These are phyloP conservation scores for Rhododendron kiyosumense DNA, from an alignment of 148 eudicot genomes.

Conservation along the genomic window DNA sequence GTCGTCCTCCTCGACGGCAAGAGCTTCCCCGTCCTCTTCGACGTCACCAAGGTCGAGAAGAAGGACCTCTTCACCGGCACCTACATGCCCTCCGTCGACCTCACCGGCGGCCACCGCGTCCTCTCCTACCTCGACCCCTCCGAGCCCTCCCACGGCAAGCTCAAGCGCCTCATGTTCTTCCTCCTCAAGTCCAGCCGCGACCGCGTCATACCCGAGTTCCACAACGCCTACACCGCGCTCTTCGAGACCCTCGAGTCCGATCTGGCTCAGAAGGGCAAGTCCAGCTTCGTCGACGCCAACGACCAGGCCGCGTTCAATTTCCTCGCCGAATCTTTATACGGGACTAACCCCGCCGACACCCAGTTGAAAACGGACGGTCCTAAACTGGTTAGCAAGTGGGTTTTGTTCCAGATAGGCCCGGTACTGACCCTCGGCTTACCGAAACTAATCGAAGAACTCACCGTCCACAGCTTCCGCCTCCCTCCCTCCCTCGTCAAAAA, in stretches of 20 bases:
- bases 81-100: conserved; percentile 67
- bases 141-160: conserved; percentile 67
- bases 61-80: conserved; percentile 79
- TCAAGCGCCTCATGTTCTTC: conserved; percentile 56
- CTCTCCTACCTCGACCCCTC: conserved; percentile 86
- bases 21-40: conserved; percentile 66
- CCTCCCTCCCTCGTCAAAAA: conserved; percentile 56
- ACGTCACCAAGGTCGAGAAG: conserved; percentile 69
- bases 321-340: conserved; percentile 44
- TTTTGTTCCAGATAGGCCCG: conserved; percentile 58
- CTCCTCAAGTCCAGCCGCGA: conserved; percentile 41
- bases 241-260: conserved; percentile 56
- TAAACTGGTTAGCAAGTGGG: conserved; percentile 51
- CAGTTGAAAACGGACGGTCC: conserved; percentile 60
- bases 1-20: conserved; percentile 73
- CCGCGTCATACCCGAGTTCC: conserved; percentile 67
- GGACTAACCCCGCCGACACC: conserved; percentile 39
- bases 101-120: conserved; percentile 81
- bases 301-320: conserved; percentile 78
- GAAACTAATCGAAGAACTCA: conserved; percentile 40
- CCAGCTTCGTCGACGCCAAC: conserved; percentile 39
- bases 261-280: conserved; percentile 43
- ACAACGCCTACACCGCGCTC: conserved; percentile 31
- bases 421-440: conserved; percentile 66
- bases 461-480: conserved; percentile 46